These are phyloP conservation scores for Corynascus novoguineensis DNA, from an alignment of 495 filamentous ascomycete genomes.

Conservation along the genomic window DNA sequence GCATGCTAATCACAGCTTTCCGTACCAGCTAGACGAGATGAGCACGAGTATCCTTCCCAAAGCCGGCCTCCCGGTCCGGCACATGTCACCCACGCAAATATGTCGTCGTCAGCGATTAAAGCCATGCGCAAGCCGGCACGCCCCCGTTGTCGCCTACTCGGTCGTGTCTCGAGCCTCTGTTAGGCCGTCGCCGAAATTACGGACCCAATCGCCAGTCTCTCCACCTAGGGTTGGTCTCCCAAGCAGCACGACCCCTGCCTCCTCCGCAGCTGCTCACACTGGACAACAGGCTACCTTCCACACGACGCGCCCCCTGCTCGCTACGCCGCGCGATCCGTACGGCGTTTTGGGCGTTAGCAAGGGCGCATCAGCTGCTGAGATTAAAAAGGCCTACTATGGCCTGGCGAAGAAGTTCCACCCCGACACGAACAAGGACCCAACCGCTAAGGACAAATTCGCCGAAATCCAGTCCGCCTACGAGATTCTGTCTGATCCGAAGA, in stretches of 20 bases:
- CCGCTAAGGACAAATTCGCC: conserved; percentile 86
- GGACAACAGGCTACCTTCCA: conserved; percentile 52
- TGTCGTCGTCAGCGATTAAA: conserved; percentile 40
- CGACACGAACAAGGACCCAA: conserved; percentile 91
- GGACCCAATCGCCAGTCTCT: neutral
- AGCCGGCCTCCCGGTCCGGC: conserved; percentile 45
- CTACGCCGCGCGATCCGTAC: conserved; percentile 74
- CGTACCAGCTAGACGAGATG: conserved; percentile 31
- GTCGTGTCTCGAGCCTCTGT: conserved; percentile 12
- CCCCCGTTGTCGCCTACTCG: conserved; percentile 14
- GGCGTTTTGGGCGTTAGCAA: conserved; percentile 77
- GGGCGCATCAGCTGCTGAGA: conserved; percentile 72
- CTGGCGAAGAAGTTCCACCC: conserved; percentile 98
- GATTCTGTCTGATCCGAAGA: conserved; percentile 82
- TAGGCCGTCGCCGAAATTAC: conserved; percentile 4
- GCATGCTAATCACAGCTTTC: conserved; percentile 10
- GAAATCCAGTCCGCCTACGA: conserved; percentile 93
- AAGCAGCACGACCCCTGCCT: neutral
- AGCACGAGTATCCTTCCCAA: conserved; percentile 48
- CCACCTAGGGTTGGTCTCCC: conserved; percentile 19
- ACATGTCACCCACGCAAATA: conserved; percentile 45
- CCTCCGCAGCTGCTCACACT: neutral
- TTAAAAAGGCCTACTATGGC: conserved; percentile 98
- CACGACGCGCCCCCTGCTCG: conserved; percentile 54
- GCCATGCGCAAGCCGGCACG: conserved; percentile 20